Conservation (phyloP, 169 alveolate genomes). For the Ichthyophthirius multifiliis region DNA sequence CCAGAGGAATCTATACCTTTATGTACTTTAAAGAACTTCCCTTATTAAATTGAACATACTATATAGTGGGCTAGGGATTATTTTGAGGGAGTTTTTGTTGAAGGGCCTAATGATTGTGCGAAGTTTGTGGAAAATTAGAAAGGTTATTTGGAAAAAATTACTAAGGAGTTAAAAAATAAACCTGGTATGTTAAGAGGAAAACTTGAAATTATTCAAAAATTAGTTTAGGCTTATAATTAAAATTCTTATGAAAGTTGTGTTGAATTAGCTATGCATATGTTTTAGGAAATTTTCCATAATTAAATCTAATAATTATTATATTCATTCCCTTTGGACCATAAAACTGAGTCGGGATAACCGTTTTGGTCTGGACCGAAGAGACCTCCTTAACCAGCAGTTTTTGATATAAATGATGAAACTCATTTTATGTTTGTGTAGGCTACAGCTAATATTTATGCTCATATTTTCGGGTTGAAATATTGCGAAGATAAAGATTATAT, state of each 20-base stretch:
- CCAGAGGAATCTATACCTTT: conserved; percentile 83
- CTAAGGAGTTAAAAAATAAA: conserved; percentile 7
- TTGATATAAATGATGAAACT: conserved; percentile 83
- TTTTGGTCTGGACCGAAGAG: conserved; percentile 99
- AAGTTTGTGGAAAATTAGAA: conserved; percentile 81
- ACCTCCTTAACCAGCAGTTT: conserved; percentile 93
- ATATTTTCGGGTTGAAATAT: conserved; percentile 68
- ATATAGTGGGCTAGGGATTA: conserved; percentile 99
- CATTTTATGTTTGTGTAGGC: conserved; percentile 88
- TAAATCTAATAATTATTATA: conserved; percentile 92
- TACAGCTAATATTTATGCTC: conserved; percentile 91
- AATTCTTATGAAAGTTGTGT: conserved; percentile 75
- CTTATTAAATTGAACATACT: conserved; percentile 97
- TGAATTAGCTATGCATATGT: conserved; percentile 81
- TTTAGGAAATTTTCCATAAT: conserved; percentile 86
- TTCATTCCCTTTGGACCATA: conserved; percentile 95
- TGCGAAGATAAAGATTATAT: conserved; percentile 47
- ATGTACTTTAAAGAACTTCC: conserved; percentile 93
- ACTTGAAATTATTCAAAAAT: conserved; percentile 60
- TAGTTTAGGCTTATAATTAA: conserved; percentile 45
- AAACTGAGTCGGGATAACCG: conserved; percentile 91
- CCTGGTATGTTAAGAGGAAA: conserved; percentile 43
- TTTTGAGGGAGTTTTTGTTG: conserved; percentile 95
- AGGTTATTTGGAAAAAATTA: conserved; percentile 45
- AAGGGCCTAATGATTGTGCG: conserved; percentile 90